phyloP scores from a whole-genome alignment of 768 basidiomycete species.

The Leccinum truebloodii region DNA sequence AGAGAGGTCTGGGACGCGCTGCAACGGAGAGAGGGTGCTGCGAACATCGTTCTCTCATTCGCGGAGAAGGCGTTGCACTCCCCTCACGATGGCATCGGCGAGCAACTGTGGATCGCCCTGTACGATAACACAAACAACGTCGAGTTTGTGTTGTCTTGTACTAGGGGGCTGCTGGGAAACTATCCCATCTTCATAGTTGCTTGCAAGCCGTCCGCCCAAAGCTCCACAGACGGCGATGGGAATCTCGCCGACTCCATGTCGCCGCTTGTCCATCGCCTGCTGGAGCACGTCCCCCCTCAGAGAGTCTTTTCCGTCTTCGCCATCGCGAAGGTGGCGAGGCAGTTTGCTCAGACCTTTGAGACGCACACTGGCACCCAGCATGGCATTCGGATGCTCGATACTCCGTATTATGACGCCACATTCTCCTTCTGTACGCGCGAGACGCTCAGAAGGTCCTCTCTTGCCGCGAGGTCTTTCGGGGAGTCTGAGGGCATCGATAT shows the following conservation, averaged over 20 bases:
- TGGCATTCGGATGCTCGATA: conserved; percentile 27
- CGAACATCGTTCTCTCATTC: conserved; percentile 45
- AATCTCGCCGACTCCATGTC: background rate
- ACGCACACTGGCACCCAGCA: conserved; percentile 28
- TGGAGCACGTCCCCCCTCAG: background rate
- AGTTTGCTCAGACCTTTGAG: conserved; percentile 48
- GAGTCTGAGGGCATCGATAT: conserved; percentile 20
- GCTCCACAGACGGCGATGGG: background rate
- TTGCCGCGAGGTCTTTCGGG: background rate
- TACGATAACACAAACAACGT: conserved; percentile 19
- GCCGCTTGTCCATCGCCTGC: background rate
- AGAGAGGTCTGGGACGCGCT: conserved; percentile 34
- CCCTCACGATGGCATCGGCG: background rate
- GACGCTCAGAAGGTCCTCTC: conserved; percentile 33
- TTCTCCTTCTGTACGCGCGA: conserved; percentile 54
- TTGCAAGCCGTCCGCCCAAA: background rate
- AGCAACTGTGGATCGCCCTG: conserved; percentile 36
- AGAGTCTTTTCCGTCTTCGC: conserved; percentile 19
- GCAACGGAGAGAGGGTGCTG: conserved; percentile 27
- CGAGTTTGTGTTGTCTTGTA: conserved; percentile 54
- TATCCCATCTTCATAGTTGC: conserved; percentile 53
- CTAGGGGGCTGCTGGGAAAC: conserved; percentile 49
- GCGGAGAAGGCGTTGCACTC: conserved; percentile 31
- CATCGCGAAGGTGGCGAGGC: conserved; percentile 42
- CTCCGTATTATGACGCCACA: conserved; percentile 63